These are phyloP conservation scores for Cyberlindnera maclurae DNA, from an alignment of 805 yeast genomes.

Conservation along the genomic window DNA sequence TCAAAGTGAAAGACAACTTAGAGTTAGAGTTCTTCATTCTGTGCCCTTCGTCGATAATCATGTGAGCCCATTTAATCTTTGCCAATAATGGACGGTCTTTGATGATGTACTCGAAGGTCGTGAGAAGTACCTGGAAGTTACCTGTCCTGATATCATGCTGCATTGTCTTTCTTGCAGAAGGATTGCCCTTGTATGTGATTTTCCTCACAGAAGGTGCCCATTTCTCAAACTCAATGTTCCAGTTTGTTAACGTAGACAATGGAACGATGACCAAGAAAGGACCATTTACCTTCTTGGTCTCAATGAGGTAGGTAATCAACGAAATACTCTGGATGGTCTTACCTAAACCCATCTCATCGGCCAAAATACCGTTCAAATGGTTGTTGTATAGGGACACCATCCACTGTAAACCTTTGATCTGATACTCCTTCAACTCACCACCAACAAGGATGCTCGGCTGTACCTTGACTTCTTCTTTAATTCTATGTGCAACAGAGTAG, in stretches of 20 bases:
- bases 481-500: constrained; percentile 74
- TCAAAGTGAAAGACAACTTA: constrained; percentile 63
- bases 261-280: constrained; percentile 80
- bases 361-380: constrained; percentile 92
- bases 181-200: constrained; percentile 73
- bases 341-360: constrained; percentile 99
- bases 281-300: constrained; percentile 55
- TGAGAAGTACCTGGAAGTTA: constrained; percentile 67
- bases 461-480: constrained; percentile 55
- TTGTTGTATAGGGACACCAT: constrained; percentile 95
- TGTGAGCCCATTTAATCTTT: constrained; percentile 72
- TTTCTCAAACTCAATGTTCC: constrained; percentile 81
- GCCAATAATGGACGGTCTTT: constrained; percentile 66
- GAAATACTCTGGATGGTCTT: constrained; percentile 87
- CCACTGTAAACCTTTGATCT: constrained; percentile 94
- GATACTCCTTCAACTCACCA: constrained; percentile 76
- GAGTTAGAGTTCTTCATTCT: constrained; percentile 78
- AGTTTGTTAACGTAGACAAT: constrained; percentile 73
- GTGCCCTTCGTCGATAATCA: constrained; percentile 90
- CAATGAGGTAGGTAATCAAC: constrained; percentile 61
- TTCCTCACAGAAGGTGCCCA: constrained; percentile 81
- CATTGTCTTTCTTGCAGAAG: constrained; percentile 58
- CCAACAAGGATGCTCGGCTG: constrained; percentile 72
- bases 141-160: constrained; percentile 60
- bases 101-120: constrained; percentile 78